A percentile compares a stretch with the other conserved stretches of the same genome.
These are phyloP conservation scores for Phylloporus rhodoxanthus DNA, from an alignment of 768 basidiomycete genomes.

Conservation along the genomic window DNA sequence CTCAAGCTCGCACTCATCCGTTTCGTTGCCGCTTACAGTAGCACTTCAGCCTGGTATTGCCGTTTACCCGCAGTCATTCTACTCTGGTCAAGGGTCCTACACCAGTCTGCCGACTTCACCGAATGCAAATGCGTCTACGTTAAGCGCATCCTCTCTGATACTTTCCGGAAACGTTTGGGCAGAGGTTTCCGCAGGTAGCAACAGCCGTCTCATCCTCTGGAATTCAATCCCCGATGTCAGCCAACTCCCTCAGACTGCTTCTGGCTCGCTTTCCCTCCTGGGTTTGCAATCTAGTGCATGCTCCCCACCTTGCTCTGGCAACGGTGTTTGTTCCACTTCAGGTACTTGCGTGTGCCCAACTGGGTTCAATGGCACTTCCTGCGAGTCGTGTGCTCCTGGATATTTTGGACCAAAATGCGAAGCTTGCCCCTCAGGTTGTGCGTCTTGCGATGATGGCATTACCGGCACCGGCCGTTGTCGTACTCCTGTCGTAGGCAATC, in stretches of 20 bases:
- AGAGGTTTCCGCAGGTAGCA: constrained; percentile 51
- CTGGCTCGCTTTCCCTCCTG: constrained; percentile 52
- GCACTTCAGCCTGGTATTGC: constrained; percentile 62
- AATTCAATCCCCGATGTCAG: constrained; percentile 69
- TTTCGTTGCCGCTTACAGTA: constrained; percentile 63
- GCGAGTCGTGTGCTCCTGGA: constrained; percentile 69
- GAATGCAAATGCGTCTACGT: constrained; percentile 39
- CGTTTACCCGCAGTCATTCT: constrained; percentile 56
- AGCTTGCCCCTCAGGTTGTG: constrained; percentile 64
- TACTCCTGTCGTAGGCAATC: constrained; percentile 40
- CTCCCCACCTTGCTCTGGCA: constrained; percentile 67
- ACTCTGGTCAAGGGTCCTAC: constrained; percentile 61
- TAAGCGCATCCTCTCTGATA: constrained; percentile 56
- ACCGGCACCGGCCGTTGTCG: constrained; percentile 74
- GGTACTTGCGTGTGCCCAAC: constrained; percentile 68
- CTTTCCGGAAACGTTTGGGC: constrained; percentile 68
- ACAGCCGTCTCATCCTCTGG: constrained; percentile 66
- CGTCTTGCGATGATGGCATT: constrained; percentile 72
- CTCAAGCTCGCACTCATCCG: constrained; percentile 38
- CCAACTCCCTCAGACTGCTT: constrained; percentile 52
- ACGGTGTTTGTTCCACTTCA: constrained; percentile 63
- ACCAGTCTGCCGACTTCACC: constrained; percentile 49
- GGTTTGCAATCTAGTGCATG: constrained; percentile 72
- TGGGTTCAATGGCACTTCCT: constrained; percentile 74
- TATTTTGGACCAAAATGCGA: constrained; percentile 73